These are phyloP conservation scores for Kurtzmaniella natalensis DNA, from an alignment of 1,139 yeast species.

Conservation along the genomic window DNA sequence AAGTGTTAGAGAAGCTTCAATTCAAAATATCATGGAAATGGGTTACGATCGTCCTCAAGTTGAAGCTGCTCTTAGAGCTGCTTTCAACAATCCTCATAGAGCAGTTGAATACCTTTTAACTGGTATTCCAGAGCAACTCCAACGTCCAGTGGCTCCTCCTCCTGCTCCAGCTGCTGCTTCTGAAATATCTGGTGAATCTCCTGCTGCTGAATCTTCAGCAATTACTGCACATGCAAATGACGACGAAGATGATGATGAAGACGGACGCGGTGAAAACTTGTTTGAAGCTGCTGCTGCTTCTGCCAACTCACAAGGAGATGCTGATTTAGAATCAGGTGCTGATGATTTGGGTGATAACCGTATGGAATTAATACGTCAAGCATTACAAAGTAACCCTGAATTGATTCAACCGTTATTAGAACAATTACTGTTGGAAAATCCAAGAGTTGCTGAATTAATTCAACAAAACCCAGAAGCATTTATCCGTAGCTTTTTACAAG, in stretches of 20 bases:
- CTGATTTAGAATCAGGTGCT: constrained; percentile 23
- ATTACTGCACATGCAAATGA: constrained; percentile 17
- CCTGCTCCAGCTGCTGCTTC: constrained; percentile 23
- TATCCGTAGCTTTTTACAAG: constrained; percentile 64
- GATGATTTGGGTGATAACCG: constrained; percentile 34
- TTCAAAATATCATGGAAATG: constrained; percentile 88
- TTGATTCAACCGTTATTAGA: constrained; percentile 81
- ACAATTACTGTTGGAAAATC: constrained; percentile 78
- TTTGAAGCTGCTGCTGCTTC: constrained; percentile 73
- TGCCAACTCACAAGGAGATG: constrained; percentile 31
- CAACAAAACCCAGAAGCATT: constrained; percentile 86
- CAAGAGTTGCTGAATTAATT: constrained; percentile 79
- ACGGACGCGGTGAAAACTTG: constrained; percentile 44
- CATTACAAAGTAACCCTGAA: constrained; percentile 84
- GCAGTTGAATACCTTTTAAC: constrained; percentile 93
- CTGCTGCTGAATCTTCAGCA: constrained; percentile 20
- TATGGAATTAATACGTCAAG: constrained; percentile 66
- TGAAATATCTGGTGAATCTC: constrained; percentile 18
- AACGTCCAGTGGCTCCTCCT: constrained; percentile 21
- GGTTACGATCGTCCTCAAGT: constrained; percentile 89
- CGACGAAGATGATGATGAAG: constrained; percentile 22
- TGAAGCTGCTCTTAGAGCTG: constrained; percentile 88
- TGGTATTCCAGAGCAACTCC: constrained; percentile 76
- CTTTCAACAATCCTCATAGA: constrained; percentile 95
- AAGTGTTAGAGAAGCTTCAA: constrained; percentile 59